A percentile compares a stretch with the other conserved stretches of the same genome.
Evolutionary conservation across 345 rosid genomes (phyloP).

Genomic region (Brassica napus): DNA sequence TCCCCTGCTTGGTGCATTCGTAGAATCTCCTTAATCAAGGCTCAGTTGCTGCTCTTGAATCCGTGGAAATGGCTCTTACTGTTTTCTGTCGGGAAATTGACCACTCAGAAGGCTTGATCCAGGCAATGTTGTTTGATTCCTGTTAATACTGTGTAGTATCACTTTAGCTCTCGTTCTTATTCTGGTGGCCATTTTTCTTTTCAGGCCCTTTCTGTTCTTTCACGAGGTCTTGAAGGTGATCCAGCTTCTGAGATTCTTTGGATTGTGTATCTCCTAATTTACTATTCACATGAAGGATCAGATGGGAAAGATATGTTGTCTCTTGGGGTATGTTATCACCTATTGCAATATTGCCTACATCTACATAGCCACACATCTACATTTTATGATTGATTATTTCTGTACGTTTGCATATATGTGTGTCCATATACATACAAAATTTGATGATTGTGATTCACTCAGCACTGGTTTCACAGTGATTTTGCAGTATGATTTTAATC

Average conservation of each 20-base stretch:
- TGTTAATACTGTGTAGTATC: constrained; percentile 10
- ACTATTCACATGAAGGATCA: constrained; percentile 47
- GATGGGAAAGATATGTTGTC: constrained; percentile 63
- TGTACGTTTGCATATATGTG: neutral
- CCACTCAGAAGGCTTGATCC: constrained; percentile 57
- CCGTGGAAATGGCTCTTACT: constrained; percentile 76
- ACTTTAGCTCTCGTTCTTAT: constrained; percentile 30
- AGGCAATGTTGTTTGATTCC: constrained; percentile 57
- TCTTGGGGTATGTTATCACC: constrained; percentile 62
- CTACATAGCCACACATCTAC: constrained; percentile 7
- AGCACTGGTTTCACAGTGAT: constrained; percentile 1
- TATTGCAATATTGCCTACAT: constrained; percentile 30
- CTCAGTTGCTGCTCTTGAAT: constrained; percentile 46
- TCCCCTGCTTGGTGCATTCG: constrained; percentile 44
- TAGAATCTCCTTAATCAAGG: constrained; percentile 66
- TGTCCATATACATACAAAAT: neutral
- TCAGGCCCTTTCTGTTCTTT: constrained; percentile 77
- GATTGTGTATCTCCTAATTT: constrained; percentile 75
- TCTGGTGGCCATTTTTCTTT: constrained; percentile 28
- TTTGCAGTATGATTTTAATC: neutral
- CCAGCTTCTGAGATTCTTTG: constrained; percentile 77
- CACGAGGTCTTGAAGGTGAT: constrained; percentile 77
- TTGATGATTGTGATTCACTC: too few relatives aligned
- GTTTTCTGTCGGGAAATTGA: constrained; percentile 61
- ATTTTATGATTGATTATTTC: constrained; percentile 17